Evolutionary conservation across 306 rosid genomes (phyloP).

Genomic region (Cyclanthera cordifolia): DNA sequence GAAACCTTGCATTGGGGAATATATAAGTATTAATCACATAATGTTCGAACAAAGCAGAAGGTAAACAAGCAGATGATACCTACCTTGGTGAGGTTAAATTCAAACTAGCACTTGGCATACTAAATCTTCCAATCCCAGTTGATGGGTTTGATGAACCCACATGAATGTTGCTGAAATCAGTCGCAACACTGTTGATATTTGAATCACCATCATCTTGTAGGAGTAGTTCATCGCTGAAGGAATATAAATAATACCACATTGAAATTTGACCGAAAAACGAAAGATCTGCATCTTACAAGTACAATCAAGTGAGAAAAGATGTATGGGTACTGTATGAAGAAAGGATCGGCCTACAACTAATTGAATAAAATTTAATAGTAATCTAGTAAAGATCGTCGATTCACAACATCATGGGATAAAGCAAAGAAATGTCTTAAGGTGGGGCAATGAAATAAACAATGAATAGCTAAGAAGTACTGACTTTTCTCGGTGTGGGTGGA

Average conservation of each 20-base stretch:
- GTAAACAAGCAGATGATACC: neutral
- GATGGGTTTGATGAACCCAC: slow-evolving; percentile 53
- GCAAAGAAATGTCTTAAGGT: neutral
- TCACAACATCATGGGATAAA: neutral
- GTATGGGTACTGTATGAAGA: neutral
- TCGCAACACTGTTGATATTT: slow-evolving; percentile 36
- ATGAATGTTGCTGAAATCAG: slow-evolving; percentile 60
- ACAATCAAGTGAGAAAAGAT: neutral
- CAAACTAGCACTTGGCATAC: slow-evolving; percentile 35
- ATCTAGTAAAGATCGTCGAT: neutral
- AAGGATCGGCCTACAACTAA: neutral
- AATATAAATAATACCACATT: slow-evolving; percentile 19
- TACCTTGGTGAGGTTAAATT: slow-evolving; percentile 54
- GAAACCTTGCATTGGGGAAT: neutral
- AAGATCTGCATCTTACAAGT: slow-evolving; percentile 5
- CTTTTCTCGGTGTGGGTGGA: neutral
- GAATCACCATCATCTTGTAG: slow-evolving; percentile 87
- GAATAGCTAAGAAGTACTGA: neutral
- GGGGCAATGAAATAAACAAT: neutral
- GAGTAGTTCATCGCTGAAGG: slow-evolving; percentile 85
- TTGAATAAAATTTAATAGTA: neutral
- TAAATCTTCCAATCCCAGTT: slow-evolving; percentile 56
- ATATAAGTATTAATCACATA: neutral
- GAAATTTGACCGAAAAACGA: neutral
- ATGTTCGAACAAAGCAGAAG: neutral